Base-by-base conservation (phyloP, 2,329 filamentous ascomycete genomes). In the Alternaria gansuensis region DNA sequence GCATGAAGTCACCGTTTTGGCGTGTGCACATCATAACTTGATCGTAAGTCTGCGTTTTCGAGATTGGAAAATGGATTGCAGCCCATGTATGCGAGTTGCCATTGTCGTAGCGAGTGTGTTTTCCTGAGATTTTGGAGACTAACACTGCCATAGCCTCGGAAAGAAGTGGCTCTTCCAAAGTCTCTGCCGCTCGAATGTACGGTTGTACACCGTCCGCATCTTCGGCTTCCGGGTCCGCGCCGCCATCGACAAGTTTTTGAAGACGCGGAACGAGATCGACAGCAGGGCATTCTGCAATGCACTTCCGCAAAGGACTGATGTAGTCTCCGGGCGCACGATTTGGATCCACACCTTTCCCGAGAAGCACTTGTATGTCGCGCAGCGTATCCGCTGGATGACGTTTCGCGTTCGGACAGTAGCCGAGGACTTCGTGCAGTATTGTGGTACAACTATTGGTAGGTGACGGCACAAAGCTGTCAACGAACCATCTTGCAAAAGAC, bases 301-400 rank as follows among this genome's bases (percentile, higher is more conserved):
- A 75, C 24, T 58, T 67, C 8, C 66, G 51, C 11, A 77, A 57
- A 4, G 74, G 70, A 1, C 67, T 67, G 5, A 64, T 49, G 1
- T 67, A 65, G 17, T 66, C 53, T 3, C 24, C 46, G 24, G 71
- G 62, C 6, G 54, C 17, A 1, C 49, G 28, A 39, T 77, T 75
- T 2, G 73, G 69, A 54, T 73, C 67, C 2, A 72, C 69, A 9
- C 72, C 74, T 33, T 65, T 58, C 10, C 53, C 57, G 2, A 77
- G 44, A 2, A 77, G 63, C 2, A 71, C 63, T 45, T 73, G 63
- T 3, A 77, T 65, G 44, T 77, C 73, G 1, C 71, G 64, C 2
- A 76, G 52, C 3, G 70, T 72, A 8, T 76, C 73, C 8, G 64
- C 60, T 1, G 70, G 69, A 53, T 77, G 74, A 28, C 71, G 60